phyloP scores from a whole-genome alignment of 768 basidiomycete genomes.

The Lactarius hatsudake region DNA sequence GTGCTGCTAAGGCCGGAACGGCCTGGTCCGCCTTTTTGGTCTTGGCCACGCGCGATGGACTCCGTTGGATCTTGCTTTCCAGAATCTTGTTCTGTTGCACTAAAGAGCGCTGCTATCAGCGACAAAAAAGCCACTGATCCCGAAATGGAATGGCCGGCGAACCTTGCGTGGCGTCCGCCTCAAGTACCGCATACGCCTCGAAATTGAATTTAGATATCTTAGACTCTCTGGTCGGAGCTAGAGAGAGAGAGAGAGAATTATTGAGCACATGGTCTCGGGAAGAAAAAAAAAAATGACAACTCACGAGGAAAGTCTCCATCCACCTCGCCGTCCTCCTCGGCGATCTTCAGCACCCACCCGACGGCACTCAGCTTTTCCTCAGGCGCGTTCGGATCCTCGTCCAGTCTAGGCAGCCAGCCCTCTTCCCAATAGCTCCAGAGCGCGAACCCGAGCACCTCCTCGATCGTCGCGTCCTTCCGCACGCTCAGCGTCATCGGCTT shows the following conservation, averaged over 20 bases:
- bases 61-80: constrained; percentile 77
- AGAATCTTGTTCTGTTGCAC: constrained; percentile 77
- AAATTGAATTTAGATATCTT: constrained; percentile 87
- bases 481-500: constrained; percentile 73
- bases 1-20: constrained; percentile 29
- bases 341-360: constrained; percentile 91
- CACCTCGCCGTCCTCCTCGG: constrained; percentile 96
- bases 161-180: constrained; percentile 72
- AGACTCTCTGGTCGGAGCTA: constrained; percentile 87
- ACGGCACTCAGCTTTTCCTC: constrained; percentile 70
- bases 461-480: constrained; percentile 84
- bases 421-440: constrained; percentile 94
- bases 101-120: constrained; percentile 27
- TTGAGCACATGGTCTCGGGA: no score
- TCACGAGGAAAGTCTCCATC: constrained; percentile 98
- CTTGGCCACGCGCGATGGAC: constrained; percentile 67
- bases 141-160: constrained; percentile 27
- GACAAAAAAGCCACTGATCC: background rate
- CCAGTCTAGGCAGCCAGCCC: constrained; percentile 72
- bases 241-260: constrained; percentile 19
- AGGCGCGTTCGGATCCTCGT: constrained; percentile 58
- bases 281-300: no score
- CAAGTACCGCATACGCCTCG: constrained; percentile 84
- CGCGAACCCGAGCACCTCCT: constrained; percentile 93
- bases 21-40: constrained; percentile 58